Evolutionary conservation across 345 rosid species (phyloP), one percentile per base, ranked within the genome.

Genomic region (Dovyalis caffra): DNA sequence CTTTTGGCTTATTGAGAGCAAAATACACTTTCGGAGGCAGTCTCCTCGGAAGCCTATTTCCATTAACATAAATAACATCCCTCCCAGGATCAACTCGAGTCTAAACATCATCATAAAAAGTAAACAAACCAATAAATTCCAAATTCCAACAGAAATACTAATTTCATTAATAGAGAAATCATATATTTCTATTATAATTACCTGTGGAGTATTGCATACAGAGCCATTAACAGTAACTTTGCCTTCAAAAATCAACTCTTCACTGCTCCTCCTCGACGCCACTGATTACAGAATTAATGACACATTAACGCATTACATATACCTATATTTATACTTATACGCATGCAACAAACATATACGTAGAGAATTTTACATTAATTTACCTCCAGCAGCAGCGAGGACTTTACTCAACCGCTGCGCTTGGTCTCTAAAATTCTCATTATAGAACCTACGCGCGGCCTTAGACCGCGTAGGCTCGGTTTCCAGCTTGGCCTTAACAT

Each of bases 381-480:
- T 91, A 95, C 98, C 99, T 87, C 99, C 98, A 66, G 97, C 89
- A 72, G 98, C 91, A 40, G 99, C 98, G 14, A 95, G 94, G 72
- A 95, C 92, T 78, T 95, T 95, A 80, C 98, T 85, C 60, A 95
- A 83, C 32, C 98, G 91, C 81, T 93, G 94, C 37, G 97, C 87
- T 5, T 75, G 81, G 20, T 90, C 93, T 73, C 87, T 83, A 57
- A 92, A 88, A 61, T 90, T 86, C 69, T 91, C 96, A 73, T 95
- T 95, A 78, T 92, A 93, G 74, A 83, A 91, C 82, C 96, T 87
- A 31, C 97, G 85, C 0, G 99, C 94, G 8, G 95, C 99, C 78
- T 95, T 95, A 8, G 99, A 92, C 32, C 83, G 74, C 72, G 34
- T 37, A 16, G 68, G 72, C 8, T 31, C 71, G 5, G 18, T 43